A percentile compares a stretch with the other conserved stretches of the same genome.
Conservation (phyloP, 1,284 basidiomycete species). For the Ustilago cynodontis region DNA sequence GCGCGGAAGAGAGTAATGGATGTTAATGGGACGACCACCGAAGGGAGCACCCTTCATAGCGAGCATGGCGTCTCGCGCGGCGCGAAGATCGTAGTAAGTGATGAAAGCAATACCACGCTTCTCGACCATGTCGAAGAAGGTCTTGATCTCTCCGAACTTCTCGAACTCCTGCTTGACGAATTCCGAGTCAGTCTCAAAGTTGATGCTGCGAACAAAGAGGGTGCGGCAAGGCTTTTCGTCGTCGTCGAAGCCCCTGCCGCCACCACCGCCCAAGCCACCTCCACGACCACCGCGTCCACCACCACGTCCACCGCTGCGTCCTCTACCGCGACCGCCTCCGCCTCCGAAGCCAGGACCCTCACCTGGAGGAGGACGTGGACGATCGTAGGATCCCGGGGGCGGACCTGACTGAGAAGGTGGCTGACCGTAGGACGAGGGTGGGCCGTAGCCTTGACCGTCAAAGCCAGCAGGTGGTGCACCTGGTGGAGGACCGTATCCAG, state of each 20-base stretch:
- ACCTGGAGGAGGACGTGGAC: conserved; percentile 22
- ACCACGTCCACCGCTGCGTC: conserved; percentile 30
- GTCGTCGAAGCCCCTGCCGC: conserved; percentile 44
- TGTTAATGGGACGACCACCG: conserved; percentile 81
- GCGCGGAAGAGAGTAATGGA: conserved; percentile 94
- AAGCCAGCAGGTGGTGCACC: conserved; percentile 17
- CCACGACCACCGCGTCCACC: conserved; percentile 30
- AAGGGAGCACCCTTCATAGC: conserved; percentile 72
- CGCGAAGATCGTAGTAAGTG: conserved; percentile 91
- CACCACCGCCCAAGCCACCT: conserved; percentile 27
- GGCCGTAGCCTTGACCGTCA: conserved; percentile 22
- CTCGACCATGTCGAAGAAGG: conserved; percentile 92
- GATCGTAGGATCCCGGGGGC: conserved; percentile 23
- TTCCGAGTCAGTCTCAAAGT: conserved; percentile 40
- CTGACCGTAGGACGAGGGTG: conserved; percentile 20
- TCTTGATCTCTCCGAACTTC: conserved; percentile 92
- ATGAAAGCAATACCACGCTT: conserved; percentile 97
- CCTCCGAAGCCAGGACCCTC: conserved; percentile 27
- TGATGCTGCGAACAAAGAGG: conserved; percentile 89
- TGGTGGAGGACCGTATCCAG: conserved; percentile 9
- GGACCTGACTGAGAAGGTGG: conserved; percentile 17
- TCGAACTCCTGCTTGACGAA: conserved; percentile 82
- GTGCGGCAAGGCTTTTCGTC: conserved; percentile 93
- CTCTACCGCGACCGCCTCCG: conserved; percentile 4
- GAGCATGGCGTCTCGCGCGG: conserved; percentile 89